Percentiles rank a stretch among this genome's conserved stretches.
These are phyloP conservation scores for Xylariaceae sp. DNA, from an alignment of 2,329 filamentous ascomycete genomes.

Conservation along the genomic window DNA sequence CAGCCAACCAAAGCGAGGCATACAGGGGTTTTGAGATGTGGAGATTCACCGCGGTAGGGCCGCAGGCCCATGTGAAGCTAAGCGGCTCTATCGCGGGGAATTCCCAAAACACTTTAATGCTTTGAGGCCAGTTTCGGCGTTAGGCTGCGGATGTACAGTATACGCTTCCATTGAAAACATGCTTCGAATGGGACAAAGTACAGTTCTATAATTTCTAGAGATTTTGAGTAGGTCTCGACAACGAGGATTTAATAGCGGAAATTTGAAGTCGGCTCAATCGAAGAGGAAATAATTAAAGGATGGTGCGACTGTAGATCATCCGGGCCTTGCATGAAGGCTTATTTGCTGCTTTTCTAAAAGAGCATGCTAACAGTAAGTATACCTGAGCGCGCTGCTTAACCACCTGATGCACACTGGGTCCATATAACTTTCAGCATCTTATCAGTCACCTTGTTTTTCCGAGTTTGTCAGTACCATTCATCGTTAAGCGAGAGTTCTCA, in stretches of 20 bases:
- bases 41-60: conserved; percentile 41
- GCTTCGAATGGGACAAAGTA: neutral
- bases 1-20: conserved; percentile 26
- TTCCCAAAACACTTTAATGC: too few species aligned
- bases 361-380: neutral
- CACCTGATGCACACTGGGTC: neutral
- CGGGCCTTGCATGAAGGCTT: neutral
- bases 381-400: neutral
- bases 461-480: neutral
- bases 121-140: too few species aligned
- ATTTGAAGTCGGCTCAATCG: too few species aligned
- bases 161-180: neutral
- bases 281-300: too few species aligned
- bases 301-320: neutral
- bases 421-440: conserved; percentile 1
- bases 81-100: conserved; percentile 42
- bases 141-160: too few species aligned
- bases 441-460: neutral
- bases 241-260: too few species aligned
- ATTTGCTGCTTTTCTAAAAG: neutral
- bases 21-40: conserved; percentile 22
- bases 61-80: conserved; percentile 37
- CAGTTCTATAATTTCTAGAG: neutral
- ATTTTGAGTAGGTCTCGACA: neutral
- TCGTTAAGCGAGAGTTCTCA: conserved; percentile 14